Evolutionary conservation across 352 stramenopile genomes (phyloP).

Genomic region (Aphanomyces astaci): DNA sequence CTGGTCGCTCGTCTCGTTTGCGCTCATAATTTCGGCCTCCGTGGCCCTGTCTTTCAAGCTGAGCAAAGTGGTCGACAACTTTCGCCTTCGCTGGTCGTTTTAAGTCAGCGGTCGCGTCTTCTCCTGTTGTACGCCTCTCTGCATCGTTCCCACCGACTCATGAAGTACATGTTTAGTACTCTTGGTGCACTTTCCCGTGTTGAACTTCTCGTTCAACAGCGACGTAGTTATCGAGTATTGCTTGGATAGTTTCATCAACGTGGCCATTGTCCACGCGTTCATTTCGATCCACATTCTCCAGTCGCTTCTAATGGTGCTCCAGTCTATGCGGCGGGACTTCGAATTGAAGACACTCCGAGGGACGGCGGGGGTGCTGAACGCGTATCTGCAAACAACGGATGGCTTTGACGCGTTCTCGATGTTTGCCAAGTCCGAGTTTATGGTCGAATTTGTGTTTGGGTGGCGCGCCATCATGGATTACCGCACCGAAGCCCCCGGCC

Average conservation of each 20-base stretch:
- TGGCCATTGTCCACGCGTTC: background rate
- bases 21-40: background rate
- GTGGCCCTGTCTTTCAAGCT: background rate
- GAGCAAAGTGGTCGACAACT: slow-evolving; percentile 21
- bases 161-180: background rate
- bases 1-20: background rate
- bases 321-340: too few species aligned
- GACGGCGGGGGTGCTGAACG: background rate
- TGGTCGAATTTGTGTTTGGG: background rate
- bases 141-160: background rate
- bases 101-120: background rate
- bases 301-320: background rate
- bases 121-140: background rate
- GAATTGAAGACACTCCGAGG: too few species aligned
- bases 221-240: background rate
- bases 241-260: background rate
- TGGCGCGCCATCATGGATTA: background rate
- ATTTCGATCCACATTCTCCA: background rate
- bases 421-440: slow-evolving; percentile 13
- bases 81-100: background rate
- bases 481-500: background rate
- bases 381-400: background rate
- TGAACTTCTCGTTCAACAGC: background rate
- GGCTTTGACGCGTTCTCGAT: background rate
- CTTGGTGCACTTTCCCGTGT: background rate